Evolutionary conservation across 2,329 filamentous ascomycete genomes (phyloP), one percentile per base, ranked within the genome.

Genomic region (Westerdykella ornata): DNA sequence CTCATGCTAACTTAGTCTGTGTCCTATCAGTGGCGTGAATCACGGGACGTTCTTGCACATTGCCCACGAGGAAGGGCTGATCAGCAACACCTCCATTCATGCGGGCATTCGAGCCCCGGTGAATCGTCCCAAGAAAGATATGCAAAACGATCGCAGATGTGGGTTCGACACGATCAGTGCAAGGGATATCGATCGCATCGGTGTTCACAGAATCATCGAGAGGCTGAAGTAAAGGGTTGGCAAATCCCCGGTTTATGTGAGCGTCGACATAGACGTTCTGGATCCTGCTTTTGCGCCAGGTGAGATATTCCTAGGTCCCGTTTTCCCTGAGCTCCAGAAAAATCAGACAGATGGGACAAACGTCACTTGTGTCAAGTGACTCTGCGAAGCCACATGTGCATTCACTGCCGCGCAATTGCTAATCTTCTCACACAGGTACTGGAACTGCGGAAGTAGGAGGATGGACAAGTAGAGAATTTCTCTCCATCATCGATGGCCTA

Each of bases 41-140:
- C 77, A 81, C 52, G 78, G 78, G 29, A 81, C 78, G 0, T 81
- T 80, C 53, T 61, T 81, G 12, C 76, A 81, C 48, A 76, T 80
- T 29, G 77, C 78, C 0, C 75, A 80, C 49, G 77, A 81, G 57
- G 78, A 81, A 59, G 74, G 76, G 0, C 62, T 81, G 34, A 74
- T 81, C 43, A 65, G 67, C 18, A 79, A 80, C 48, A 73, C 70
- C 2, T 80, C 76, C 0, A 72, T 81, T 14, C 78, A 81, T 56
- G 78, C 75, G n/a, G 78, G 78, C 0, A 80, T 81, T 46, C 69
- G 78, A 30, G 77, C 72, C 0, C 76, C 77, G 0, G 55, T 80
- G 1, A 51, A 64, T 7, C 69, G 73, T 11, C 67, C 61, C 15
- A 72, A 73, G 44, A 65, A 63, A 7, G 78, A 81, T 52, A 45